These are phyloP conservation scores for Aspergillus bertholletiae DNA, from an alignment of 495 filamentous ascomycete species.

Conservation along the genomic window DNA sequence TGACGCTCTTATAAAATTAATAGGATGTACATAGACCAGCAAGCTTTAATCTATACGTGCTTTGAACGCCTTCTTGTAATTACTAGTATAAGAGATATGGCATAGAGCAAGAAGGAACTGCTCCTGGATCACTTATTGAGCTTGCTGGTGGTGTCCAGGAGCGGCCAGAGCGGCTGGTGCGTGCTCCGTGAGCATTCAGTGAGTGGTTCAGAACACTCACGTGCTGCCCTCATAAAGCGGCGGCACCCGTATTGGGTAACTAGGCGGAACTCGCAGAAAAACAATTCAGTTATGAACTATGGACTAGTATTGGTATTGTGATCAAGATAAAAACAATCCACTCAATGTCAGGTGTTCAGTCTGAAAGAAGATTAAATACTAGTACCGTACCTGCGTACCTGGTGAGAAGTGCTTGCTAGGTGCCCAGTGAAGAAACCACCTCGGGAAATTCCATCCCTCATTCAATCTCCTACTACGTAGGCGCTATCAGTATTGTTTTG, in stretches of 20 bases:
- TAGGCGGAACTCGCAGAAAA: background rate
- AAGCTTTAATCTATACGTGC: background rate
- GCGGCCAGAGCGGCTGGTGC: background rate
- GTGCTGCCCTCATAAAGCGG: background rate
- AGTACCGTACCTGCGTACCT: background rate
- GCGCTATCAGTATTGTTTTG: no score
- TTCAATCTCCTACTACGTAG: background rate
- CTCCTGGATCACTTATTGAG: background rate
- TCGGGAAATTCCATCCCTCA: no score
- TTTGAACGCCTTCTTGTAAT: background rate
- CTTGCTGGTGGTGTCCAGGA: background rate
- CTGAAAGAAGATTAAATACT: no score
- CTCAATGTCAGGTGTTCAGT: no score
- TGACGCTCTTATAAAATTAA: background rate
- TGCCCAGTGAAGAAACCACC: no score
- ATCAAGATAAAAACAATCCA: no score
- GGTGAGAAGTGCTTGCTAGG: background rate
- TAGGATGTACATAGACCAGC: background rate
- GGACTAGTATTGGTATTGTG: no score
- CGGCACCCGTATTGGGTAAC: background rate
- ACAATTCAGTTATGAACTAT: background rate
- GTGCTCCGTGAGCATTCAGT: background rate
- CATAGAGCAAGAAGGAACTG: background rate
- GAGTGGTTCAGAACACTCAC: background rate
- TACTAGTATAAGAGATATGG: background rate